These are phyloP conservation scores for Mrakia blollopis DNA, from an alignment of 768 basidiomycete genomes.

Conservation along the genomic window DNA sequence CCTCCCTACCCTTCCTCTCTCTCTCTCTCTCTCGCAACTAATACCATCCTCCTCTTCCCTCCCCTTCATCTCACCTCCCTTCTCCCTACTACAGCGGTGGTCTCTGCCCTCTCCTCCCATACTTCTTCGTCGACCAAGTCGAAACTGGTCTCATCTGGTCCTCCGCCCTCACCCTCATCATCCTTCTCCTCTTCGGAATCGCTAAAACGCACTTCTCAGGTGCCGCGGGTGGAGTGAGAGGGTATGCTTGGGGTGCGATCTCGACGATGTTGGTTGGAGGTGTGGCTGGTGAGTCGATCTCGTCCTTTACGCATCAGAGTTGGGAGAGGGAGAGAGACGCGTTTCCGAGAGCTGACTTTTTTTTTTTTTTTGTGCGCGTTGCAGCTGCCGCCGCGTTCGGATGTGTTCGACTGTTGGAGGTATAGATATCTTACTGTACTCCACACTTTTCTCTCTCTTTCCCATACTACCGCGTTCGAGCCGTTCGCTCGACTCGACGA, in stretches of 20 bases:
- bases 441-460: too few species aligned
- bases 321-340: too few species aligned
- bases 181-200: slow-evolving; percentile 43
- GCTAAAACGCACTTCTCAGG: slow-evolving; percentile 78
- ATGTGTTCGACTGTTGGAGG: slow-evolving; percentile 55
- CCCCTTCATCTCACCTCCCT: too few species aligned
- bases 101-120: slow-evolving; percentile 83
- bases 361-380: not conserved
- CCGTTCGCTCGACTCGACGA: too few species aligned
- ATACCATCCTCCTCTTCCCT: too few species aligned
- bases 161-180: slow-evolving; percentile 27
- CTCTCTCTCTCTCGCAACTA: too few species aligned
- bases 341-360: not conserved
- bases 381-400: slow-evolving; percentile 64
- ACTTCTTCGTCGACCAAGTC: slow-evolving; percentile 66
- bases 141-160: slow-evolving; percentile 50
- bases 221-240: slow-evolving; percentile 57
- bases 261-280: slow-evolving; percentile 87
- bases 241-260: slow-evolving; percentile 81
- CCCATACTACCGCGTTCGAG: too few species aligned
- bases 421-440: too few species aligned
- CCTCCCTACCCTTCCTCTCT: too few species aligned
- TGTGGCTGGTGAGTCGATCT: slow-evolving; percentile 50
- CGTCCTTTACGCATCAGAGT: not conserved
- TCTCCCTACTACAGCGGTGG: slow-evolving; percentile 86